These are phyloP conservation scores for Tulasnella calospora DNA, from an alignment of 768 basidiomycete species.

Conservation along the genomic window DNA sequence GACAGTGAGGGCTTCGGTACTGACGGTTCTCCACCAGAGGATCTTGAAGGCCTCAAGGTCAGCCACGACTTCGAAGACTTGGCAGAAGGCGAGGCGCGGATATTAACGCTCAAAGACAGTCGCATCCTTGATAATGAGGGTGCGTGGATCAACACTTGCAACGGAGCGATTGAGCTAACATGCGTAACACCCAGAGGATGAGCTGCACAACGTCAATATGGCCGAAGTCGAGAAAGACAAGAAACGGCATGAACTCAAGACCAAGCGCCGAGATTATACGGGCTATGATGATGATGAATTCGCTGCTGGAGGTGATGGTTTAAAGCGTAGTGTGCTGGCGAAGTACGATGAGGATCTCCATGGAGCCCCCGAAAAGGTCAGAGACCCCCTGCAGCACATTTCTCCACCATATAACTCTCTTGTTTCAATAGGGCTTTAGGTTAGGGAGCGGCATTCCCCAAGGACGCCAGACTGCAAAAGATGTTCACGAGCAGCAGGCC, in stretches of 20 bases:
- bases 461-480: conserved; percentile 40
- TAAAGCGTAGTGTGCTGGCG: conserved; percentile 74
- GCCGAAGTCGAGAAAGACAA: conserved; percentile 79
- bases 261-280: conserved; percentile 83
- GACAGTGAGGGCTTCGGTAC: not conserved
- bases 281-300: conserved; percentile 98
- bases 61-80: conserved; percentile 89
- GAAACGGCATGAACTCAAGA: conserved; percentile 78
- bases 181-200: conserved; percentile 69
- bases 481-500: conserved; percentile 49
- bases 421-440: conserved; percentile 65
- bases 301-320: conserved; percentile 63
- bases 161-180: not conserved
- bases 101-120: conserved; percentile 95
- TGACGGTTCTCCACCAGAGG: conserved; percentile 48
- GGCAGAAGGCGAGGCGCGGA: conserved; percentile 88
- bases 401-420: conserved; percentile 8
- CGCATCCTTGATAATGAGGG: conserved; percentile 95
- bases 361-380: conserved; percentile 63
- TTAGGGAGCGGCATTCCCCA: conserved; percentile 59
- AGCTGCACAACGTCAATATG: conserved; percentile 92
- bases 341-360: conserved; percentile 94
- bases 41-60: conserved; percentile 91
- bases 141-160: conserved; percentile 32
- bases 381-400: conserved; percentile 30